Evolutionary conservation across 257 asterid species (phyloP), one percentile per base, ranked within the genome.

Genomic region (Oldenlandia corymbosa): DNA sequence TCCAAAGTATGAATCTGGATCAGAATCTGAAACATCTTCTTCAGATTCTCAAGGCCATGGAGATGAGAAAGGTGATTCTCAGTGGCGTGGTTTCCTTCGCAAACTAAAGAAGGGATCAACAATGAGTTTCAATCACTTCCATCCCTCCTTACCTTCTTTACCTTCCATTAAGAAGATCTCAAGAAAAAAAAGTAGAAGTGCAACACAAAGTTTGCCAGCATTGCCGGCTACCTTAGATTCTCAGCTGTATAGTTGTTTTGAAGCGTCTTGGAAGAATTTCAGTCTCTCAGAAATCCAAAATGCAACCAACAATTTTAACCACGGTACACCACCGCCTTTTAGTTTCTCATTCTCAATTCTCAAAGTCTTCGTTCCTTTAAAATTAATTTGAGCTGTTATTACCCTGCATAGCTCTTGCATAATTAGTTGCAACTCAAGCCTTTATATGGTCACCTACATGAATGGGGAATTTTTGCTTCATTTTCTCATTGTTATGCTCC

Each of bases 1-100:
- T 23, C 71, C 66, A 7, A 74, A 71, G 57, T 79, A 80, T 14
- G 81, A 63, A 54, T 65, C 56, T 34, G 80, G 80, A 56, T 47
- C 81, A 60, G 49, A 73, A 18, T 57, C 89, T 9, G 70, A 52
- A 36, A 53, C 71, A 10, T 78, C 86, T 53, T 69, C 84, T 74
- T 75, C 81, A 32, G 83, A 83, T 62, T 55, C 78, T 18, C 85
- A 75, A 39, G 39, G 63, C 36, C 71, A 70, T 56, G 26, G 28
- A 21, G 69, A 62, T n/a, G 81, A 58, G 0, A 84, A 81, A 70
- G 0, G 54, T 0, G 84, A 85, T 58, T 79, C 96, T 39, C 96
- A 85, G 64, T 93, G 93, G 97, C 84, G 76, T 39, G 97, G 90
- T 34, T 93, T 90, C 66, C 76, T 93, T 36, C 83, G 84, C n/a